Evolutionary conservation across 257 asterid genomes (phyloP).

Genomic region (Solanum virginianum): DNA sequence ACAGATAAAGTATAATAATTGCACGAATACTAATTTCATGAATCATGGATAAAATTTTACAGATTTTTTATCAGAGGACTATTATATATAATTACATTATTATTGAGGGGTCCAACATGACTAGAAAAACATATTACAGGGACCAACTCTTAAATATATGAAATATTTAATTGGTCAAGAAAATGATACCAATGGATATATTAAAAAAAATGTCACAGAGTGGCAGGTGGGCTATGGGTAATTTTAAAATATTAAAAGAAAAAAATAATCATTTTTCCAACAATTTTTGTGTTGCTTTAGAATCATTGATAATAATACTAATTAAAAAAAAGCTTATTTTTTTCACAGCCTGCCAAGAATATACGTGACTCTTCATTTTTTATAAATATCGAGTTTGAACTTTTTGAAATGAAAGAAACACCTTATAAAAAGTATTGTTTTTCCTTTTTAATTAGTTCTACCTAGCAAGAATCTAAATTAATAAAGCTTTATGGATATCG

Average conservation of each 20-base stretch:
- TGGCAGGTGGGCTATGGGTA: not conserved
- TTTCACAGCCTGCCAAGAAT: not conserved
- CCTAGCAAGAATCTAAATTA: too few relatives aligned
- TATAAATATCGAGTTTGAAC: too few relatives aligned
- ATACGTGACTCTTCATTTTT: too few relatives aligned
- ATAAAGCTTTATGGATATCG: too few relatives aligned
- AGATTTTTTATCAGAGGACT: not conserved
- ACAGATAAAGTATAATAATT: too few relatives aligned
- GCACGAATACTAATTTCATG: not conserved
- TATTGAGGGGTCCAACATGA: not conserved
- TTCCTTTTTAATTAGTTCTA: too few relatives aligned
- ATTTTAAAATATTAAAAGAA: not conserved
- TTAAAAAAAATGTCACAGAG: not conserved
- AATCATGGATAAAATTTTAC: not conserved
- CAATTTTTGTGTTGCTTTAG: not conserved
- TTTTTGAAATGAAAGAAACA: too few relatives aligned
- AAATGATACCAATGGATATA: not conserved
- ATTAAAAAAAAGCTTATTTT: not conserved
- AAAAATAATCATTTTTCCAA: not conserved
- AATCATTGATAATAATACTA: not conserved
- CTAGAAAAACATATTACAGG: not conserved
- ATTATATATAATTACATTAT: not conserved
- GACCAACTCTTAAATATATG: not conserved
- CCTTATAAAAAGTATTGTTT: too few relatives aligned
- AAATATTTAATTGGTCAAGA: not conserved